Evolutionary conservation across 768 basidiomycete genomes (phyloP).

Genomic region (Termitomyces titanicus): DNA sequence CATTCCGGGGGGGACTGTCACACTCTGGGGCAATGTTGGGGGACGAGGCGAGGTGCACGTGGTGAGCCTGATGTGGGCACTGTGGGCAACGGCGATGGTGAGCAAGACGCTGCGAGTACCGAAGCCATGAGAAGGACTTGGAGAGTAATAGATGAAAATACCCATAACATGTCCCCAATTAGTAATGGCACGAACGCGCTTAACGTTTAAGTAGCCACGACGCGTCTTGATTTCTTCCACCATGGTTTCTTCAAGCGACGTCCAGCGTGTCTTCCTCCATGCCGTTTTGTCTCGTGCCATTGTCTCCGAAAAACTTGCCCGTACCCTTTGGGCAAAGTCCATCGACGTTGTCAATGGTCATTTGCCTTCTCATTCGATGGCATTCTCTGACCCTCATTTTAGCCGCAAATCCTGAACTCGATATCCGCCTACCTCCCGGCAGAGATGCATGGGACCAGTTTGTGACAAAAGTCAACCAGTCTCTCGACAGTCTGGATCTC

Average conservation of each 20-base stretch:
- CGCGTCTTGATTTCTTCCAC: slow-evolving; percentile 17
- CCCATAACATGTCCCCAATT: slow-evolving; percentile 5
- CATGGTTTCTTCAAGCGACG: slow-evolving; percentile 56
- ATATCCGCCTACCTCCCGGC: slow-evolving; percentile 36
- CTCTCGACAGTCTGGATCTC: slow-evolving; percentile 67
- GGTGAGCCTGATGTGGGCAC: slow-evolving; percentile 70
- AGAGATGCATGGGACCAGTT: slow-evolving; percentile 58
- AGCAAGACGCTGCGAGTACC: slow-evolving; percentile 93
- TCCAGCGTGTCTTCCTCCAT: slow-evolving; percentile 76
- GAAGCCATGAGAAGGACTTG: slow-evolving; percentile 44
- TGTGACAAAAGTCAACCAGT: slow-evolving; percentile 53
- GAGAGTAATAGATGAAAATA: slow-evolving; percentile 5
- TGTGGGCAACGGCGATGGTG: slow-evolving; percentile 96
- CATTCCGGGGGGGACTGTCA: slow-evolving; percentile 70
- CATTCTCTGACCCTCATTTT: slow-evolving; percentile 10
- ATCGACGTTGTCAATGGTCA: slow-evolving; percentile 66
- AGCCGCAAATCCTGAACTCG: slow-evolving; percentile 54
- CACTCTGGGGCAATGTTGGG: slow-evolving; percentile 66
- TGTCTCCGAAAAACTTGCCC: slow-evolving; percentile 61
- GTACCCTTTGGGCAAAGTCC: slow-evolving; percentile 65
- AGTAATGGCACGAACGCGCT: slow-evolving; percentile 9
- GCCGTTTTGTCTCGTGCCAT: slow-evolving; percentile 69
- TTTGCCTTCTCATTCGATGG: slow-evolving; percentile 1
- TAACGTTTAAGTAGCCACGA: slow-evolving; percentile 2
- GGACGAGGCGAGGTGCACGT: slow-evolving; percentile 84